Conservation (phyloP, 1,284 basidiomycete species). For the Sutorius eximius region DNA sequence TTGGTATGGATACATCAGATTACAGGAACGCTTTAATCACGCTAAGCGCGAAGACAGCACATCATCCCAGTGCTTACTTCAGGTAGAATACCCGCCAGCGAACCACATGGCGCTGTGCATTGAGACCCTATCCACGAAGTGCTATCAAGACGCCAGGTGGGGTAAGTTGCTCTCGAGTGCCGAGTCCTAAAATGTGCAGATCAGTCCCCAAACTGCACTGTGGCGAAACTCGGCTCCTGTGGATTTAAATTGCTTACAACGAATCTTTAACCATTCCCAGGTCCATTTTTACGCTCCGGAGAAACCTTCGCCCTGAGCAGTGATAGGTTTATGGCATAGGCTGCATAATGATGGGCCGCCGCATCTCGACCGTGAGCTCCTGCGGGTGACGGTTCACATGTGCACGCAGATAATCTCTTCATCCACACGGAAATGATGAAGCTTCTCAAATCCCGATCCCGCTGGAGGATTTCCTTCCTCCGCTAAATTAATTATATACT, state of each 20-base stretch:
- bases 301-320: background rate
- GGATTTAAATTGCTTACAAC: background rate
- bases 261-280: background rate
- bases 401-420: background rate
- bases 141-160: background rate
- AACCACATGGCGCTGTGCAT: background rate
- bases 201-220: background rate
- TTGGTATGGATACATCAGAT: background rate
- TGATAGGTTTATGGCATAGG: background rate
- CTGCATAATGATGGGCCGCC: too few species aligned
- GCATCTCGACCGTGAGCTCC: background rate
- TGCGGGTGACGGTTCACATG: too few species aligned
- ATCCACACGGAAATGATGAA: background rate
- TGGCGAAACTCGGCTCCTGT: background rate
- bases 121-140: background rate
- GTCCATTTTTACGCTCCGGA: background rate
- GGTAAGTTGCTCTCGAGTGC: background rate
- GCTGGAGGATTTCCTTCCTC: background rate
- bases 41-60: background rate
- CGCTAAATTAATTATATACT: background rate
- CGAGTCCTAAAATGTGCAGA: background rate
- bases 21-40: background rate
- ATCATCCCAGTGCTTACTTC: background rate
- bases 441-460: too few species aligned
- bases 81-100: background rate